Conservation (phyloP, 202 grass and related monocot species). For the Setaria italica region DNA sequence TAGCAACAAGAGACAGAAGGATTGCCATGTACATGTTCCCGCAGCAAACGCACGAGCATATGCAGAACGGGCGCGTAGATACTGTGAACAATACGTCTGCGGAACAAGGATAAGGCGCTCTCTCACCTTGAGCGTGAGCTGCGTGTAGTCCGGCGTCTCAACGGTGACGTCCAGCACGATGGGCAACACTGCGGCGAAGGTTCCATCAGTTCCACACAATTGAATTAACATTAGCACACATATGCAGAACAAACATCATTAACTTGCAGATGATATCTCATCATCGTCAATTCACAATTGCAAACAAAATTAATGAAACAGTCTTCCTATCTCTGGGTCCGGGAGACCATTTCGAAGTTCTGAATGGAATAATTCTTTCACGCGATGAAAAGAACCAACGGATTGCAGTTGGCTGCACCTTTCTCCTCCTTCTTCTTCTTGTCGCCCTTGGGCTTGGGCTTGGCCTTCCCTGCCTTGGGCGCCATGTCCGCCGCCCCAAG, state of each 20-base stretch:
- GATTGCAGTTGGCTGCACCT: slow-evolving; percentile 48
- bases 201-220: slow-evolving; percentile 5
- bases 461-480: slow-evolving; percentile 87
- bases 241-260: background rate
- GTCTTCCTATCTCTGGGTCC: background rate
- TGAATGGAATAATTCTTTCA: background rate
- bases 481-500: slow-evolving; percentile 60
- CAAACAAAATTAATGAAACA: background rate
- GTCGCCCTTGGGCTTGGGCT: slow-evolving; percentile 81
- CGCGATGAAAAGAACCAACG: background rate
- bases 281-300: background rate
- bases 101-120: background rate
- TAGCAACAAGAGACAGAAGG: background rate
- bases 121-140: slow-evolving; percentile 91
- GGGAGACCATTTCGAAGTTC: background rate
- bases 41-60: no score
- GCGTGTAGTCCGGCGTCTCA: slow-evolving; percentile 87
- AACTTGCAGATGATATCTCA: no score
- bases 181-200: slow-evolving; percentile 74
- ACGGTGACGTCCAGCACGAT: slow-evolving; percentile 81
- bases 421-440: slow-evolving; percentile 99
- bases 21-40: background rate
- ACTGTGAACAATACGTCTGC: background rate
- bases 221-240: background rate
- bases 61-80: no score